Percentiles rank a stretch among this genome's conserved stretches.
Conservation (phyloP, 306 rosid species). For the Cucumis melo region DNA sequence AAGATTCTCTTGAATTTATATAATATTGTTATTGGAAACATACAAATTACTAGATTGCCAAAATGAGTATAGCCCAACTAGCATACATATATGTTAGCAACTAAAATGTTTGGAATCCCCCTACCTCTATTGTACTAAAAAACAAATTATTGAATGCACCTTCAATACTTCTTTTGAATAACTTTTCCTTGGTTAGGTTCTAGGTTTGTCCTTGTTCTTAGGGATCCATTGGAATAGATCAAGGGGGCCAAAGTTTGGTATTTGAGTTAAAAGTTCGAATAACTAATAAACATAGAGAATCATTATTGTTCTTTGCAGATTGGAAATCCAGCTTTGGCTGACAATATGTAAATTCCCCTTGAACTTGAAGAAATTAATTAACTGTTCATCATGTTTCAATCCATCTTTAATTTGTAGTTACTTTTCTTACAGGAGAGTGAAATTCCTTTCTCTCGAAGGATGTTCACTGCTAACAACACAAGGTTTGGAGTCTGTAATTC, state of each 20-base stretch:
- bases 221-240: background rate
- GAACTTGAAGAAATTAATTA: background rate
- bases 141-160: no score
- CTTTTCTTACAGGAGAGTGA: slow-evolving; percentile 52
- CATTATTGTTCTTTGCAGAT: background rate
- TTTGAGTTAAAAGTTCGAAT: background rate
- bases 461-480: slow-evolving; percentile 72
- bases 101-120: no score
- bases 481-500: slow-evolving; percentile 55
- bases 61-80: no score
- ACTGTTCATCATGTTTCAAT: background rate
- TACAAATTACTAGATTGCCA: background rate
- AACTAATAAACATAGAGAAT: background rate
- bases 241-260: background rate
- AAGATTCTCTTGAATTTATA: background rate
- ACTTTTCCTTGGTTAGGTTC: background rate
- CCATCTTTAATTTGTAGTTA: background rate
- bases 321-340: background rate
- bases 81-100: no score
- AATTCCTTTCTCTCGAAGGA: slow-evolving; percentile 50
- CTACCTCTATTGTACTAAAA: no score
- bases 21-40: background rate
- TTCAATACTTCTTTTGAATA: no score
- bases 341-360: background rate
- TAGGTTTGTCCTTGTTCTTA: background rate